Base-by-base conservation (phyloP, 805 yeast genomes). In the Candida silvicultrix region DNA sequence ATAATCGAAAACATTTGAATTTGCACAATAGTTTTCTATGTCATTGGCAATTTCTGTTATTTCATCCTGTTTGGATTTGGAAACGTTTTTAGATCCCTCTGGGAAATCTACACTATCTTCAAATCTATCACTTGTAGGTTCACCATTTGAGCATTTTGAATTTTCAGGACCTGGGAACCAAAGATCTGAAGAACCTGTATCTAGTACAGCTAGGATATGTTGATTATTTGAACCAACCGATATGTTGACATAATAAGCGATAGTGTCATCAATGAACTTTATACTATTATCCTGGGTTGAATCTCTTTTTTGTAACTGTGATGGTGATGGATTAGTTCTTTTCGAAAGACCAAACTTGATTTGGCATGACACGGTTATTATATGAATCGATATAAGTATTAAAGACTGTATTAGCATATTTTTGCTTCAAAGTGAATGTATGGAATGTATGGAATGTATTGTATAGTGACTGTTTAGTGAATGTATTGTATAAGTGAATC, bases 141-240 rank as follows among this genome's bases (percentile, higher is more conserved):
- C 12, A 2, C 36, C 18, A 18, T 31, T 19, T 20, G 46, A 11
- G 47, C 70, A 66, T 42, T 52, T 64, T 2, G 64, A 58, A 45
- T 66, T 66, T 1, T 40, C 35, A 3, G 48, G 35, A 58, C 59
- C 46, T 12, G 49, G 48, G 39, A 66, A 60, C 70, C 70, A 66
- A 21, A 66, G 54, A 41, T 66, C 70, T 2, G 68, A 56, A 3
- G 67, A 63, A 0, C 68, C 70, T 1, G 68, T 66, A 41, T 65
- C 70, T 4, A 66, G 40, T 42, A 64, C 45, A 8, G 63, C 66
- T n/a, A 47, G 48, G 7, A 65, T 53, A 18, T 53, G 44, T 21
- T 58, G 58, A 15, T 41, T 43, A 11, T 44, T 21, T 14, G 53
- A 47, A 3, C 49, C 54, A 16, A 55, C 39, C 7, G 25, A n/a